These are phyloP conservation scores for Candida sp. DNA, from an alignment of 1,139 yeast species.

Conservation along the genomic window DNA sequence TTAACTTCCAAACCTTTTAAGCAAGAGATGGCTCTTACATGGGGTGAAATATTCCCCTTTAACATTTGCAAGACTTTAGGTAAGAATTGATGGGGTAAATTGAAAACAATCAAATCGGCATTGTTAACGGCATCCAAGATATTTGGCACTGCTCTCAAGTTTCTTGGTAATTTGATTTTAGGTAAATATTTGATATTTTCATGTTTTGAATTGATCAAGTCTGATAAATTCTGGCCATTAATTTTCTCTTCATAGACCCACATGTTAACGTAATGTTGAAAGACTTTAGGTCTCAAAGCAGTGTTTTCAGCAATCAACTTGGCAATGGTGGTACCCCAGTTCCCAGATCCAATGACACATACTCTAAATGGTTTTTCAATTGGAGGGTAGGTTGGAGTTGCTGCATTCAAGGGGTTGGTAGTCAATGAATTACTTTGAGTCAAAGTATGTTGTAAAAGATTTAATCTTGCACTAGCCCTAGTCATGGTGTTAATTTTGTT, in stretches of 20 bases:
- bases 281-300: slow-evolving; percentile 34
- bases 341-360: slow-evolving; percentile 46
- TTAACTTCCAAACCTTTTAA: slow-evolving; percentile 48
- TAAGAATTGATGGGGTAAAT: slow-evolving; percentile 49
- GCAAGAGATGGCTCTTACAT: slow-evolving; percentile 44
- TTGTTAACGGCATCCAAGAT: slow-evolving; percentile 36
- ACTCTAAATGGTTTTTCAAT: slow-evolving; percentile 32
- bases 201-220: slow-evolving; percentile 41
- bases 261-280: slow-evolving; percentile 39
- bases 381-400: slow-evolving; percentile 13
- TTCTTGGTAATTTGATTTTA: slow-evolving; percentile 40
- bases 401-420: slow-evolving; percentile 10
- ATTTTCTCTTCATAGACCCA: slow-evolving; percentile 47
- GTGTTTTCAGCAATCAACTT: slow-evolving; percentile 46
- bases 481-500: slow-evolving; percentile 1
- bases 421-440: slow-evolving; percentile 18
- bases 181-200: slow-evolving; percentile 47
- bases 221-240: slow-evolving; percentile 41
- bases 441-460: slow-evolving; percentile 35
- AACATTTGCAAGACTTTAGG: slow-evolving; percentile 34
- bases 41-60: slow-evolving; percentile 36
- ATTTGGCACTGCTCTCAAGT: slow-evolving; percentile 39
- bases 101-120: slow-evolving; percentile 45
- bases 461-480: slow-evolving; percentile 33
- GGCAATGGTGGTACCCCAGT: slow-evolving; percentile 51